phyloP scores from a whole-genome alignment of 139 green algal species.

The Astrephomene gubernaculifera region DNA sequence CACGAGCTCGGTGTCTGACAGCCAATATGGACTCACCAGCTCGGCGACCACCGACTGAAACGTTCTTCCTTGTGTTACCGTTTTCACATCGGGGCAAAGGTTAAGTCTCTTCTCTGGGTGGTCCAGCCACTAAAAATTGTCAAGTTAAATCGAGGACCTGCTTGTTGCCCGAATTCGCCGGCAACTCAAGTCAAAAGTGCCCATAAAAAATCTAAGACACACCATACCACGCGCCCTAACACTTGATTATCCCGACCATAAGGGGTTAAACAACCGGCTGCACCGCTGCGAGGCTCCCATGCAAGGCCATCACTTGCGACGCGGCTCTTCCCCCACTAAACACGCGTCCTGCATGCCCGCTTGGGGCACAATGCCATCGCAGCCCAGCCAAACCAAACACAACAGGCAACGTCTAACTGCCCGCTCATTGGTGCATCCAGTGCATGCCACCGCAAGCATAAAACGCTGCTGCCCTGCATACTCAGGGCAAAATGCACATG shows the following conservation, averaged over 20 bases:
- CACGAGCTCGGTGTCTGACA: too few species aligned
- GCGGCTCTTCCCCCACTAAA: background rate
- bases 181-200: slow-evolving; percentile 12
- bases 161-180: slow-evolving; percentile 3
- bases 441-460: background rate
- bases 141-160: background rate
- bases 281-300: background rate
- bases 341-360: background rate
- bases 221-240: background rate
- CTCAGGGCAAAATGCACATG: too few species aligned
- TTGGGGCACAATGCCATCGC: background rate
- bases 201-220: slow-evolving; percentile 12
- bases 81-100: background rate
- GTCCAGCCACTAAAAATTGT: background rate
- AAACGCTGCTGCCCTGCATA: too few species aligned
- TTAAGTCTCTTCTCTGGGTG: background rate
- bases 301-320: background rate
- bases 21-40: slow-evolving; percentile 1
- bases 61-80: background rate
- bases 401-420: too few species aligned
- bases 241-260: background rate
- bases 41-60: background rate
- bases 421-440: too few species aligned
- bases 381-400: too few species aligned
- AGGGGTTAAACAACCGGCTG: background rate